phyloP scores from a whole-genome alignment of 768 basidiomycete genomes.

The Amanita subjunquillea region DNA sequence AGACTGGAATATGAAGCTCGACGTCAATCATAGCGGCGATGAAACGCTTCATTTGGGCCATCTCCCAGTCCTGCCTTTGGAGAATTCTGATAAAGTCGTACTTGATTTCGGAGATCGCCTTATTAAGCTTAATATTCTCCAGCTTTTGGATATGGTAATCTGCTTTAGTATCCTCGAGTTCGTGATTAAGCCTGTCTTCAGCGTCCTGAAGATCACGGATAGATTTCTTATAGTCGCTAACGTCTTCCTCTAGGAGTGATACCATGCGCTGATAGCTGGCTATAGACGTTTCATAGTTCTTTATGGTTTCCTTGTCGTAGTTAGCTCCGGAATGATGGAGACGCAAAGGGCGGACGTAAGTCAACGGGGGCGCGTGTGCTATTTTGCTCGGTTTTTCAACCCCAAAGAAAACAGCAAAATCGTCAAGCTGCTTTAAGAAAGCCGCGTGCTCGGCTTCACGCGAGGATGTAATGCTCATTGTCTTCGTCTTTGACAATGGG shows the following conservation, averaged over 20 bases:
- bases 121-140: neutral
- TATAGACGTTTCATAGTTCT: neutral
- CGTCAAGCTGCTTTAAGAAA: neutral
- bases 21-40: neutral
- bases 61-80: neutral
- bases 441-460: neutral
- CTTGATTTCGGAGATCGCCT: neutral
- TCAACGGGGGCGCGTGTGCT: neutral
- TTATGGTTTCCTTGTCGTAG: neutral
- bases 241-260: too few relatives aligned
- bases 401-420: neutral
- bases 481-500: neutral
- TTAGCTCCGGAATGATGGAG: neutral
- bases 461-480: neutral
- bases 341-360: too few relatives aligned
- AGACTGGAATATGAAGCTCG: neutral
- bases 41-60: neutral
- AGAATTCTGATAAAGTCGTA: neutral
- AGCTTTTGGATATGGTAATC: neutral
- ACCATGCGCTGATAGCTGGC: neutral
- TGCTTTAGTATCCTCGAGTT: neutral
- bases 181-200: neutral
- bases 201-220: too few relatives aligned
- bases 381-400: neutral
- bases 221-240: too few relatives aligned